Evolutionary conservation across 495 filamentous ascomycete species (phyloP), one percentile per base, ranked within the genome.

Genomic region (Lasiosphaeria hispida): DNA sequence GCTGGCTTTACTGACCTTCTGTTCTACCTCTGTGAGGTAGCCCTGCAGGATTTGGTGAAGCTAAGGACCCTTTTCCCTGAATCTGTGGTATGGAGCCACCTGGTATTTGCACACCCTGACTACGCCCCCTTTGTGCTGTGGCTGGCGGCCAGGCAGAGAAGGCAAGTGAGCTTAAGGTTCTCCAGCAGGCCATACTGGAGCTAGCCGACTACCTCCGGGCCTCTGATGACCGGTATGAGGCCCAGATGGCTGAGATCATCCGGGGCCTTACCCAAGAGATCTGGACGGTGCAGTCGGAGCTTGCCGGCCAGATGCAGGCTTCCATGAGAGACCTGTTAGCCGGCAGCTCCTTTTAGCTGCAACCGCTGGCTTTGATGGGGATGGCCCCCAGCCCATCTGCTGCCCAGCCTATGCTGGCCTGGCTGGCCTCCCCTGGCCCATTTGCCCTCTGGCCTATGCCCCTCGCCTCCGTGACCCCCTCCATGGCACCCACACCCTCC

Each of bases 11-110:
- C 39, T 13, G 23, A 43, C 37, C 51, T 53, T 13, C 38, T 53
- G 10, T 53, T 53, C 17, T 53, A 53, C 51, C 38, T 53, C 35
- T 18, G 34, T 18, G 34, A 38, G 51, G 51, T 53, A 43, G 38
- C 42, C 18, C 23, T 53, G 33, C 18, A 49, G 14, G 19, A 49
- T 49, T 49, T 15, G 14, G 19, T 35, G 11, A 33, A 9, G 7
- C 19, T 49, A 7, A 37, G 10, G 14, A 7, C 5, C 10, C 34
- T 7, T 4, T 52, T 52, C 15, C 34, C 34, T 15, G 4, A 52
- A 6, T 37, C 11, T 39, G 7, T 17, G 14, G 30, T 52, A 52
- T 52, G 38, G 14, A 44, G 17, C 14, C 14, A 44, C 41, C 41
- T 17, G 7, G 17, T 44, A 44, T 44, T 44, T 17, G 10, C 10